Conservation (phyloP, 495 filamentous ascomycete genomes). For the Penicillium alfredii region DNA sequence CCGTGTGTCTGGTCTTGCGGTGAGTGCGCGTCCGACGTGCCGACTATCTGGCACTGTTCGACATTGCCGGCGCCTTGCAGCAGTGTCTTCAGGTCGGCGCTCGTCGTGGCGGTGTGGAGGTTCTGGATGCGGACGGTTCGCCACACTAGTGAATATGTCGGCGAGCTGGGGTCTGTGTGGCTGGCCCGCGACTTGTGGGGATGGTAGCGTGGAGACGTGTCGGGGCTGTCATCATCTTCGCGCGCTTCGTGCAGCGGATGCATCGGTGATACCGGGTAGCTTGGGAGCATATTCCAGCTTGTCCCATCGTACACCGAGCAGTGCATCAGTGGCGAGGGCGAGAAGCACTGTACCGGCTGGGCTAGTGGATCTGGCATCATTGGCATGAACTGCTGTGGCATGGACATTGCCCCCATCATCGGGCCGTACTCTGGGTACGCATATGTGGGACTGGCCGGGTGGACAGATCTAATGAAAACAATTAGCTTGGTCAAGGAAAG, state of each 20-base stretch:
- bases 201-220: constrained; percentile 3
- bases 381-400: constrained; percentile 27
- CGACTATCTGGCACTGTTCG: constrained; percentile 28
- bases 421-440: constrained; percentile 26
- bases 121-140: constrained; percentile 28
- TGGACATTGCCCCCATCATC: constrained; percentile 23
- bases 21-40: constrained; percentile 10
- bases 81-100: constrained; percentile 16
- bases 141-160: constrained; percentile 4
- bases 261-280: constrained; percentile 27
- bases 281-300: constrained; percentile 29
- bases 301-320: constrained; percentile 25
- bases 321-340: constrained; percentile 30
- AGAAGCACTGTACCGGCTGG: constrained; percentile 23
- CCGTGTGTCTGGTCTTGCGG: constrained; percentile 21
- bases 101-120: constrained; percentile 21
- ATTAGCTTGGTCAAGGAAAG: neutral
- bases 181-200: constrained; percentile 12
- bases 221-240: neutral
- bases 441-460: constrained; percentile 22
- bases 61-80: constrained; percentile 21
- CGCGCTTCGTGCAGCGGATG: constrained; percentile 11
- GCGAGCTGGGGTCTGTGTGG: constrained; percentile 6
- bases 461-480: constrained; percentile 17
- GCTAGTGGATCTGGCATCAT: constrained; percentile 27